Evolutionary conservation across 2,329 filamentous ascomycete genomes (phyloP).

Genomic region (Aspergillus fructus): DNA sequence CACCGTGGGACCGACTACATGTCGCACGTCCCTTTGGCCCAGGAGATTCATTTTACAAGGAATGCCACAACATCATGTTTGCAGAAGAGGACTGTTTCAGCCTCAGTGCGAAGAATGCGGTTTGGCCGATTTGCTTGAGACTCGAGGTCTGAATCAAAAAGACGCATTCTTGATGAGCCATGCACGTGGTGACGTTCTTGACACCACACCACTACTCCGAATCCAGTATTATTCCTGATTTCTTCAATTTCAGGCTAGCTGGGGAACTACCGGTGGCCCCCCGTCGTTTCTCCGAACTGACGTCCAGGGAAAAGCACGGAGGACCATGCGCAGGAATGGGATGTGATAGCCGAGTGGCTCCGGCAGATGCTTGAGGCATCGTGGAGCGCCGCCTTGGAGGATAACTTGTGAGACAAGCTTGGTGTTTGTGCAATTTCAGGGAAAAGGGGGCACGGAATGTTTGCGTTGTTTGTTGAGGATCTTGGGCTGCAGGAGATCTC

Average conservation of each 20-base stretch:
- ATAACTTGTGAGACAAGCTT: conserved; percentile 4
- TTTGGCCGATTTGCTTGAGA: not conserved
- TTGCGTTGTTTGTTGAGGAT: too few species aligned
- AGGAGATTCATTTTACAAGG: not conserved
- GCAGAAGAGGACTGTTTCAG: conserved; percentile 1
- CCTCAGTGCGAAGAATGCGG: not conserved
- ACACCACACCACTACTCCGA: not conserved
- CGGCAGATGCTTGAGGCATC: conserved; percentile 6
- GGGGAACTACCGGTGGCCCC: too few species aligned
- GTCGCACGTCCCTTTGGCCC: not conserved
- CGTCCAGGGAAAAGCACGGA: not conserved
- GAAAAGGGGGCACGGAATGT: not conserved
- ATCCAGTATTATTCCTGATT: not conserved
- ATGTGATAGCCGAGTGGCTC: conserved; percentile 1
- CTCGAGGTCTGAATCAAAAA: not conserved
- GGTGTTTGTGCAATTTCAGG: not conserved
- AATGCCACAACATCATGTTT: conserved; percentile 1
- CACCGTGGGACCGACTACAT: not conserved
- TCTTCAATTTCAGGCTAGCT: not conserved
- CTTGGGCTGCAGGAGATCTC: too few species aligned
- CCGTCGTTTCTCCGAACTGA: not conserved
- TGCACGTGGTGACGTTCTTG: not conserved
- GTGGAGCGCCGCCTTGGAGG: not conserved
- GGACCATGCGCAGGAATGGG: not conserved
- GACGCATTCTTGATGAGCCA: conserved; percentile 1